A percentile compares a stretch with the other conserved stretches of the same genome.
Conservation (phyloP, 2,329 filamentous ascomycete species). For the Fusarium sp. region DNA sequence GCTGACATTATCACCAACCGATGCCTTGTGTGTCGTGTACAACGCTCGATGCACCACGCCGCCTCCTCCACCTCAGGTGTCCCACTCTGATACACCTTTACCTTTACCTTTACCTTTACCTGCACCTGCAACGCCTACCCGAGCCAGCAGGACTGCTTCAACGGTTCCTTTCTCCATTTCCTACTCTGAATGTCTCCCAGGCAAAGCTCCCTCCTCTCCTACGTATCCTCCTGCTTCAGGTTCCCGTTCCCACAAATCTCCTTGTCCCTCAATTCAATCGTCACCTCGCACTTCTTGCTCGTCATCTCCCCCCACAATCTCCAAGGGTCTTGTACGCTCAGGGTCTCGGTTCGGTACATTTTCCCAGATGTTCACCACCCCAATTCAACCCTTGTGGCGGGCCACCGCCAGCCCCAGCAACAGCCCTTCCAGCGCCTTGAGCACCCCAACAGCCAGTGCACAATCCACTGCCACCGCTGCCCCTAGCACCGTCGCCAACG, state of each 20-base stretch:
- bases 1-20: constrained; percentile 41
- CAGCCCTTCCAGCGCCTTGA: constrained; percentile 4
- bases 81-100: constrained; percentile 27
- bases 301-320: constrained; percentile 44
- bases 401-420: constrained; percentile 32
- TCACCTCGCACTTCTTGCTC: constrained; percentile 46
- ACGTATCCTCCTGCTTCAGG: constrained; percentile 24
- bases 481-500: constrained; percentile 33
- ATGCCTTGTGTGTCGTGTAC: constrained; percentile 43
- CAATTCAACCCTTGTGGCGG: constrained; percentile 47
- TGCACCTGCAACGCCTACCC: constrained; percentile 39
- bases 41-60: constrained; percentile 44
- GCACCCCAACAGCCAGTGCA: constrained; percentile 33
- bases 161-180: constrained; percentile 30
- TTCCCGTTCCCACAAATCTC: constrained; percentile 18
- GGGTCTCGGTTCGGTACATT: constrained; percentile 41
- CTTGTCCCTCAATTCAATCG: constrained; percentile 33
- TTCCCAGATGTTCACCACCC: constrained; percentile 47
- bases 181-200: constrained; percentile 21
- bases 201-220: constrained; percentile 34
- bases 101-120: constrained; percentile 3
- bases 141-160: constrained; percentile 27
- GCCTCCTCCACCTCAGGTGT: constrained; percentile 32
- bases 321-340: constrained; percentile 49
- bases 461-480: constrained; percentile 30